These are phyloP conservation scores for Trichoderma semiorbis DNA, from an alignment of 2,329 filamentous ascomycete genomes.

Conservation along the genomic window DNA sequence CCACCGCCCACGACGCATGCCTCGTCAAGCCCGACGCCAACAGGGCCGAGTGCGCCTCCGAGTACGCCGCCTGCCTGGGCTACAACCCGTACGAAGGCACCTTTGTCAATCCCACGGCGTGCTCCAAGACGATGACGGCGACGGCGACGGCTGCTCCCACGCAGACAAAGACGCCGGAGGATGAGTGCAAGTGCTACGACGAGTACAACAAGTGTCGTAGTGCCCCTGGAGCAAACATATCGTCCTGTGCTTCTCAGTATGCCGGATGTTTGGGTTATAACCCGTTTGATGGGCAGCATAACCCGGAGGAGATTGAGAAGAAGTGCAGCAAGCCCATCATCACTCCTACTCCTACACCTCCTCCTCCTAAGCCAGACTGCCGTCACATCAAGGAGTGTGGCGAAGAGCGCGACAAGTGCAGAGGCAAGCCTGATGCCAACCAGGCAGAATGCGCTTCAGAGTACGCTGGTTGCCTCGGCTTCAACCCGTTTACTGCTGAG, in stretches of 20 bases:
- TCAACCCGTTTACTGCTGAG: not conserved
- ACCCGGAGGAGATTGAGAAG: not conserved
- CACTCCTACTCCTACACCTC: not conserved
- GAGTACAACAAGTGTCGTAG: not conserved
- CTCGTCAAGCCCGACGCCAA: conserved; percentile 19
- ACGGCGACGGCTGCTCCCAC: conserved; percentile 24
- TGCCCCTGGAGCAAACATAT: not conserved
- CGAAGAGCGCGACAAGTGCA: not conserved
- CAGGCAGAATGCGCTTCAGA: not conserved
- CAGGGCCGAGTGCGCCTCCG: conserved; percentile 25
- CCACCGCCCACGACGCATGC: not conserved
- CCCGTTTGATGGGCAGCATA: not conserved
- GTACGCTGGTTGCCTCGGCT: conserved; percentile 7
- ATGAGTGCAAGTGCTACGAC: not conserved
- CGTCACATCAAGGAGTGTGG: not conserved
- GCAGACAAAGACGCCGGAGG: not conserved
- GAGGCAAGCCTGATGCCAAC: not conserved
- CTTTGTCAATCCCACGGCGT: conserved; percentile 22
- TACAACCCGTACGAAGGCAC: conserved; percentile 19
- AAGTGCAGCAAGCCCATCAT: not conserved
- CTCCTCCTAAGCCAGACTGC: conserved; percentile 2
- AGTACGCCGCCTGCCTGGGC: conserved; percentile 19
- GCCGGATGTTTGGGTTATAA: conserved; percentile 9
- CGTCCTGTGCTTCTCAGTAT: conserved; percentile 25
- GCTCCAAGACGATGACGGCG: conserved; percentile 23